These are phyloP conservation scores for Geotrichum reessii DNA, from an alignment of 1,139 yeast species.

Conservation along the genomic window DNA sequence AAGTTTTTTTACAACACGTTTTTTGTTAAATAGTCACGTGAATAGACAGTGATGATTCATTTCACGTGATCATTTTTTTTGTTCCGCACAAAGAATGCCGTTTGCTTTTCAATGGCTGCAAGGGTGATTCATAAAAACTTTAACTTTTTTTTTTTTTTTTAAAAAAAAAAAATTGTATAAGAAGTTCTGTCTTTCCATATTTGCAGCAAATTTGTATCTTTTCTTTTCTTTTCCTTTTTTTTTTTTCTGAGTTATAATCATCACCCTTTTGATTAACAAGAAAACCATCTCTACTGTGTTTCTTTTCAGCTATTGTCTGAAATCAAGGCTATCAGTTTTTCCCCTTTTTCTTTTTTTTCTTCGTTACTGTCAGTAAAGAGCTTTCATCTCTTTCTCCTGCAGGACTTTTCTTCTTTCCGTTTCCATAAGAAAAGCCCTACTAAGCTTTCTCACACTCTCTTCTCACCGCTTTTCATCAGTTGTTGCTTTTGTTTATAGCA, in stretches of 20 bases:
- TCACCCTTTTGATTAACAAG: neutral
- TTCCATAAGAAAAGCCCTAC: slow-evolving; percentile 5
- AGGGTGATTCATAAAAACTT: neutral
- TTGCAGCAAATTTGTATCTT: neutral
- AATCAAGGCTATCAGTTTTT: neutral
- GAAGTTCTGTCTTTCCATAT: neutral
- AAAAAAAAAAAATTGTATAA: neutral
- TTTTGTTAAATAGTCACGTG: neutral
- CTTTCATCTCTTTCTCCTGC: neutral
- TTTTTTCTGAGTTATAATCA: neutral
- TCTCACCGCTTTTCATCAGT: neutral
- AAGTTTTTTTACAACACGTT: too few relatives aligned
- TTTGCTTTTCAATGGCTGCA: neutral
- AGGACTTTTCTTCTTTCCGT: neutral
- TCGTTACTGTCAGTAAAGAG: neutral
- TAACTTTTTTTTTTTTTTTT: neutral
- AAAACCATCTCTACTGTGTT: neutral
- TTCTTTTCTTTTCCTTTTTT: neutral
- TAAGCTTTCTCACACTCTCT: neutral
- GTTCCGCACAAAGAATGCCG: neutral
- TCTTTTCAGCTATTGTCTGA: neutral
- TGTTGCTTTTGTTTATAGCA: slow-evolving; percentile 1
- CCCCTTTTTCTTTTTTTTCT: too few relatives aligned
- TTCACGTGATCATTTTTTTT: slow-evolving; percentile 2
- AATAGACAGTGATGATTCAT: slow-evolving; percentile 1